Evolutionary conservation across 2,329 filamentous ascomycete species (phyloP).

Genomic region (Diplodia corticola): DNA sequence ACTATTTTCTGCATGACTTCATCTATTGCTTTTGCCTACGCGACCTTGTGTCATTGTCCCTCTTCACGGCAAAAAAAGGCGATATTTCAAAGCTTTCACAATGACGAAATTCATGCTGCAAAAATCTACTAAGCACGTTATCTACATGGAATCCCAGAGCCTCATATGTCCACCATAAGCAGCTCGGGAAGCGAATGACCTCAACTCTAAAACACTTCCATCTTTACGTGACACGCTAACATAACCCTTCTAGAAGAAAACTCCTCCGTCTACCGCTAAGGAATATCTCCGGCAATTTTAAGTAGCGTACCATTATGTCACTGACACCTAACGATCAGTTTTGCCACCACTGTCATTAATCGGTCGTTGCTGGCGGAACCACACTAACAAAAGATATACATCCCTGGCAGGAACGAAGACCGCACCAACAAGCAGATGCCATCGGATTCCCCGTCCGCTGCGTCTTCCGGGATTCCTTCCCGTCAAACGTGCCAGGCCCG

Average conservation of each 20-base stretch:
- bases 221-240: not conserved
- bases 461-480: not conserved
- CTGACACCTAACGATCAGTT: not conserved
- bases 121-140: not conserved
- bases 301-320: not conserved
- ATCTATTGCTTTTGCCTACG: not conserved
- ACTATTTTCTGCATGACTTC: not conserved
- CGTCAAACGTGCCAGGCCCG: not conserved
- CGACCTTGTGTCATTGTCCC: no score
- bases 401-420: not conserved
- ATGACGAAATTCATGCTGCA: not conserved
- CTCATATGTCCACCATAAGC: not conserved
- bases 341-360: not conserved
- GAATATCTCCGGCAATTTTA: not conserved
- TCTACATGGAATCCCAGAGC: not conserved
- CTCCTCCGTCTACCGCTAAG: not conserved
- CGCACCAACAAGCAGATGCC: not conserved
- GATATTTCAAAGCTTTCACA: not conserved
- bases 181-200: not conserved
- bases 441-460: not conserved
- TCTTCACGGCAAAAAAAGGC: not conserved
- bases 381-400: not conserved
- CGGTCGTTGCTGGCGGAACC: not conserved
- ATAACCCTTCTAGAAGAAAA: not conserved
- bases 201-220: not conserved